Percentiles rank a stretch among this genome's conserved stretches.
These are phyloP conservation scores for Sarcomyxa edulis DNA, from an alignment of 768 basidiomycete genomes.

Conservation along the genomic window DNA sequence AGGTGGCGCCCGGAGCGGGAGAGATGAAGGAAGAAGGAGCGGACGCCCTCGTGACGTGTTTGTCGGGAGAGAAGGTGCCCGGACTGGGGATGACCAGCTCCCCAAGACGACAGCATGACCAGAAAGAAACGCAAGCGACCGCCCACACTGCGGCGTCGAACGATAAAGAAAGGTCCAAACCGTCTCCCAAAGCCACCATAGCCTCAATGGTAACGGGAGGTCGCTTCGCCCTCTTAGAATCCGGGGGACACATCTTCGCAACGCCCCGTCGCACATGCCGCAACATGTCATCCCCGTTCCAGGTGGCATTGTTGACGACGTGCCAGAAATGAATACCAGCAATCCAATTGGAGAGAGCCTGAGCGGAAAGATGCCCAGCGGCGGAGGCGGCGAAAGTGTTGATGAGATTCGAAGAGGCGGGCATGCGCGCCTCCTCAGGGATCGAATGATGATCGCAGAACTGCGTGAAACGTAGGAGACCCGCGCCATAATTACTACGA, in stretches of 20 bases:
- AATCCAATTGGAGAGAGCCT: slow-evolving; percentile 22
- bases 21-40: neutral
- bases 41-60: slow-evolving; percentile 10
- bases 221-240: slow-evolving; percentile 7
- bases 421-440: slow-evolving; percentile 19
- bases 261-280: slow-evolving; percentile 7
- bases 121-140: slow-evolving; percentile 26
- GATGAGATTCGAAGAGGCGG: slow-evolving; percentile 20
- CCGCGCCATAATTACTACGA: slow-evolving; percentile 21
- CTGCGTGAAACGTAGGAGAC: slow-evolving; percentile 24
- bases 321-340: slow-evolving; percentile 29
- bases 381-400: slow-evolving; percentile 17
- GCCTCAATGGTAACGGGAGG: slow-evolving; percentile 25
- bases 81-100: slow-evolving; percentile 16
- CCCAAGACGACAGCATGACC: slow-evolving; percentile 23
- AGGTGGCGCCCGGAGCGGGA: neutral
- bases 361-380: slow-evolving; percentile 10
- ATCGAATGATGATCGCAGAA: slow-evolving; percentile 24
- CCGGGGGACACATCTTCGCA: slow-evolving; percentile 13
- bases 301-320: slow-evolving; percentile 21
- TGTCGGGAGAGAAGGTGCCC: slow-evolving; percentile 9
- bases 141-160: slow-evolving; percentile 27
- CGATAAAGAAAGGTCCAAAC: slow-evolving; percentile 16
- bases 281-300: slow-evolving; percentile 19
- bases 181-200: slow-evolving; percentile 10